Conservation (phyloP, 2,329 filamentous ascomycete genomes). For the Apiospora sp. region DNA sequence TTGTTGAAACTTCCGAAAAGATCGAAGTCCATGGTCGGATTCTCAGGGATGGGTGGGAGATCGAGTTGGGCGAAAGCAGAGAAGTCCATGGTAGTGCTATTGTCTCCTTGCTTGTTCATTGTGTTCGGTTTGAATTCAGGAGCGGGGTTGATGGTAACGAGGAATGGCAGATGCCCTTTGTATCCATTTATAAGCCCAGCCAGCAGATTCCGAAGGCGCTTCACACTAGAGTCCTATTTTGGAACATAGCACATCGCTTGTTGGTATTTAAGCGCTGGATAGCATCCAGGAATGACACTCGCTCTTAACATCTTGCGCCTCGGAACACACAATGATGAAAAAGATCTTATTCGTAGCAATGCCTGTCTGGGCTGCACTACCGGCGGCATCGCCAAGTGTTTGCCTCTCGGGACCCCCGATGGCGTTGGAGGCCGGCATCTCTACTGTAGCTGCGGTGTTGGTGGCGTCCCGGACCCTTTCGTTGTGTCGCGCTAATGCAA, state of each 20-base stretch:
- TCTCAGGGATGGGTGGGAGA: neutral
- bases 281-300: neutral
- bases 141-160: neutral
- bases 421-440: constrained; percentile 8
- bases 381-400: constrained; percentile 1
- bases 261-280: neutral
- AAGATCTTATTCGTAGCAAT: constrained; percentile 2
- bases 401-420: constrained; percentile 11
- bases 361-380: neutral
- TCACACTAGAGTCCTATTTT: neutral
- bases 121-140: neutral
- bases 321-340: neutral
- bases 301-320: neutral
- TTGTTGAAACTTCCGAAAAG: neutral
- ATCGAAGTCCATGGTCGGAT: constrained; percentile 6
- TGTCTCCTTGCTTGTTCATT: neutral
- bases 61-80: neutral
- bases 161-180: neutral
- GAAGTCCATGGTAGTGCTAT: neutral
- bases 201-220: neutral
- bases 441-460: constrained; percentile 14
- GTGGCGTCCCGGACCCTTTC: neutral
- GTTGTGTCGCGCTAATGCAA: neutral
- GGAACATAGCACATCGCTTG: neutral
- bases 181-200: neutral